Percentiles rank a stretch among this genome's conserved stretches.
Evolutionary conservation across 176 grass and related monocot species (phyloP).

Genomic region (Musa itinerans): DNA sequence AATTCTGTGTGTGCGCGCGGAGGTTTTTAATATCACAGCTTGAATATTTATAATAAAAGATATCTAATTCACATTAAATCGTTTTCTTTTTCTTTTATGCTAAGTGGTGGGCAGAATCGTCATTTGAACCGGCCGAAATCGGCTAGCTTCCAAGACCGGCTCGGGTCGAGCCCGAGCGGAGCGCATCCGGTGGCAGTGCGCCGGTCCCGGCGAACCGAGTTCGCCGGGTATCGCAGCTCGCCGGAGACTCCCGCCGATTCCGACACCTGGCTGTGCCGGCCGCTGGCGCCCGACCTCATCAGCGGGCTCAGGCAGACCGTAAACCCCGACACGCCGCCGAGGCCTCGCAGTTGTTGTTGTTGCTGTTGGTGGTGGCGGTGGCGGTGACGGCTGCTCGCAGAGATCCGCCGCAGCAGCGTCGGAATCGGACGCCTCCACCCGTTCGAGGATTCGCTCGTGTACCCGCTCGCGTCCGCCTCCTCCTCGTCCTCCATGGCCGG

Average conservation of each 20-base stretch:
- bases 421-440: constrained; percentile 3
- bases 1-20: too few species aligned
- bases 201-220: not conserved
- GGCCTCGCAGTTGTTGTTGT: too few species aligned
- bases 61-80: too few species aligned
- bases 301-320: constrained; percentile 10
- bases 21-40: too few species aligned
- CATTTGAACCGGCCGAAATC: not conserved
- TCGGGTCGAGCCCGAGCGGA: not conserved
- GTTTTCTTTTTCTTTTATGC: too few species aligned
- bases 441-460: constrained; percentile 5
- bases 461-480: constrained; percentile 1
- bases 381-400: not conserved
- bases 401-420: not conserved
- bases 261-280: not conserved
- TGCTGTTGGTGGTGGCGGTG: not conserved
- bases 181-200: not conserved
- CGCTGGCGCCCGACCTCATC: not conserved
- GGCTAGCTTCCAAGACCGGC: not conserved
- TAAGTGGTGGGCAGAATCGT: not conserved
- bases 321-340: constrained; percentile 7
- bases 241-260: not conserved
- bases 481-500: not conserved
- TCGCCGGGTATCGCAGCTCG: not conserved
- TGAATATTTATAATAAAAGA: too few species aligned